Percentiles rank a stretch among this genome's conserved stretches.
phyloP scores from a whole-genome alignment of 768 basidiomycete species.

The Pleurotus tuoliensis region DNA sequence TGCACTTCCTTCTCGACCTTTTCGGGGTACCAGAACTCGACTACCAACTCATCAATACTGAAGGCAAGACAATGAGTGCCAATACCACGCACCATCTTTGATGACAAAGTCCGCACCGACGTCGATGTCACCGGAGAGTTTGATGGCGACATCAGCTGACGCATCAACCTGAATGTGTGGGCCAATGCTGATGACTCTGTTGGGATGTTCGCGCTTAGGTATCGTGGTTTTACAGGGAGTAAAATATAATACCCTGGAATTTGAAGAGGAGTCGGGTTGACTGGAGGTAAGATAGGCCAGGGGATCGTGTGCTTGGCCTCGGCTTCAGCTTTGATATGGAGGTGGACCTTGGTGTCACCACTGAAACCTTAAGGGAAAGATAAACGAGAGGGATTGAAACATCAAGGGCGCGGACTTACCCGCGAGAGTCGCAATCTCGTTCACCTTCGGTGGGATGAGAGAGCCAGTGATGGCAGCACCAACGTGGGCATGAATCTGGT shows the following conservation, averaged over 20 bases:
- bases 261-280: conserved; percentile 5
- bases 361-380: not conserved
- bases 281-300: not conserved
- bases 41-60: not conserved
- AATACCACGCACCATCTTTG: not conserved
- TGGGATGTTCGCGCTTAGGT: not conserved
- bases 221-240: too few relatives aligned
- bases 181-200: not conserved
- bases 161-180: not conserved
- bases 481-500: not conserved
- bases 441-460: not conserved
- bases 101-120: not conserved
- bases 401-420: not conserved
- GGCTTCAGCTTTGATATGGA: conserved; percentile 1
- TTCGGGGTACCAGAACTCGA: conserved; percentile 5
- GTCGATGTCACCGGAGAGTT: not conserved
- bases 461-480: conserved; percentile 1
- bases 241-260: not conserved
- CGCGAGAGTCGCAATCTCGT: not conserved
- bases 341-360: not conserved
- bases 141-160: not conserved
- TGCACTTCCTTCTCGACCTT: not conserved
- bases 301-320: not conserved
- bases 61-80: not conserved
- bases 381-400: not conserved